Base-by-base conservation (phyloP, 2,329 filamentous ascomycete genomes). In the Colletotrichum tropicicola region DNA sequence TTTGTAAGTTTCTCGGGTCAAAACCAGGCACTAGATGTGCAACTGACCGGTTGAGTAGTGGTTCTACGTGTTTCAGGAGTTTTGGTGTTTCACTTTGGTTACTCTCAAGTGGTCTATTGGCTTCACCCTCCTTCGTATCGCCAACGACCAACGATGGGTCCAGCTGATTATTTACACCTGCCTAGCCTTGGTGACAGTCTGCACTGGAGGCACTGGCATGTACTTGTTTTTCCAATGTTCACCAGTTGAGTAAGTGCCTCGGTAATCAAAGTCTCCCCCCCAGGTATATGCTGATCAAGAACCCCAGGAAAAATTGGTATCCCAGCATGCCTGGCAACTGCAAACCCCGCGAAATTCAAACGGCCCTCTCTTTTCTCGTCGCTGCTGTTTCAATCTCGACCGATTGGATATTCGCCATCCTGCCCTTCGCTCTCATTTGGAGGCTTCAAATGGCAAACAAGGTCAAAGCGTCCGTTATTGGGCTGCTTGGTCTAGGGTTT, bases 121-220 rank as follows among this genome's bases (percentile, higher is more conserved):
- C 8, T 65, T 65, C 19, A 65, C 61, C 5, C 44, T 65, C 9
- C 51, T 65, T 15, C 61, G 61, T 3, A 65, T 65, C 23, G 61
- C 48, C 10, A 53, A 65, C 7, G 61, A 57, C 3, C 61, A 65
- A 19, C 43, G 61, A 12, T 65, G 61, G 61, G 61, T 65, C 17
- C 61, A 65, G 17, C 32, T 56, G 7, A 37, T 65, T 15, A 61
- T 65, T n/a, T 65, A 61, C 23, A 56, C 57, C 1, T 65, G 61
- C 17, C 44, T 65, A 15, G 49, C 35, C 21, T 5, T 65, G 4
- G 61, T 65, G n/a, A 61, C 61, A 21, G 21, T 61, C 2, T 65
- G 61, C 28, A 65, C 61, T 4, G 61, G 61, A 19, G 61, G 61
- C n/a, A 65, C 61, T n/a, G 61, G 61, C 35, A 61, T 65, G 61